These are phyloP conservation scores for Theileria orientalis DNA, from an alignment of 169 alveolate genomes.

Conservation along the genomic window DNA sequence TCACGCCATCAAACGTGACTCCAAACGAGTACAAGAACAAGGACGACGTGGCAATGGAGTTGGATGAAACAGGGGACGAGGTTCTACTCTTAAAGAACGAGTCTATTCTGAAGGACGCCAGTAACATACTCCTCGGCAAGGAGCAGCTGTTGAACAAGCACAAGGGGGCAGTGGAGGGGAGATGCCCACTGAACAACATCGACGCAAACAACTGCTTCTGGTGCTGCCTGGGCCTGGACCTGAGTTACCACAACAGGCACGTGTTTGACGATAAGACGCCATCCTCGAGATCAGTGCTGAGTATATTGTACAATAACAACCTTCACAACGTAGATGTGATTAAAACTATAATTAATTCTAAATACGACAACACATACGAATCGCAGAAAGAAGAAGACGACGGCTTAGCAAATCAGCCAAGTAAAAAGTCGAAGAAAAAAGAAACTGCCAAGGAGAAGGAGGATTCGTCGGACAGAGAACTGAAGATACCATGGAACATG, in stretches of 20 bases:
- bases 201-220: slow-evolving; percentile 43
- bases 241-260: slow-evolving; percentile 24
- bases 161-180: neutral
- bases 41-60: neutral
- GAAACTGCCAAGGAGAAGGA: neutral
- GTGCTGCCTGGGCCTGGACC: slow-evolving; percentile 54
- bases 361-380: neutral
- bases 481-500: slow-evolving; percentile 5
- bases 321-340: neutral
- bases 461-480: neutral
- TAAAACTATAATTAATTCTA: slow-evolving; percentile 3
- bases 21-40: neutral
- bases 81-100: neutral
- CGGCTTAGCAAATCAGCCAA: neutral
- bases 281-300: slow-evolving; percentile 24
- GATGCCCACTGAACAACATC: slow-evolving; percentile 16
- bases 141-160: neutral
- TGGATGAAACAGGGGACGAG: neutral
- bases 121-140: neutral
- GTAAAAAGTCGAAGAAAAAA: neutral
- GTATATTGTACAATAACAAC: slow-evolving; percentile 15
- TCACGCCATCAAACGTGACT: neutral
- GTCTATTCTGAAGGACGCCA: neutral
- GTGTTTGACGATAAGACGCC: slow-evolving; percentile 59
- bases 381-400: neutral